Evolutionary conservation across 371 early-diverging fungal species (phyloP).

Genomic region (Lichtheimia corymbifera): DNA sequence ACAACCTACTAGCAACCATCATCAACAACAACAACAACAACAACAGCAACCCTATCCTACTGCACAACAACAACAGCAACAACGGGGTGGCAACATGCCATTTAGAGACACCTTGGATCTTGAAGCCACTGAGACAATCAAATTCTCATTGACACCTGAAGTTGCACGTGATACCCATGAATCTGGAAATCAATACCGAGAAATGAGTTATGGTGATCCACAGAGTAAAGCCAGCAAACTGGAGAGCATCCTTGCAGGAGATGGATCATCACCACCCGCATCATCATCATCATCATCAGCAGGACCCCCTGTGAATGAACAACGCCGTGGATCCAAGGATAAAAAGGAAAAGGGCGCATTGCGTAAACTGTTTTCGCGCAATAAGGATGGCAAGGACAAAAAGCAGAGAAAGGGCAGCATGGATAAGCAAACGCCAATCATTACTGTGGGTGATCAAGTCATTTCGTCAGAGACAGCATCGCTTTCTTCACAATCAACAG

Average conservation of each 20-base stretch:
- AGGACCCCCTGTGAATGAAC: not conserved
- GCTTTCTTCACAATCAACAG: constrained; percentile 38
- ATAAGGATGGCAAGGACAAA: constrained; percentile 24
- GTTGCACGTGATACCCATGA: constrained; percentile 37
- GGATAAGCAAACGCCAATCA: constrained; percentile 7
- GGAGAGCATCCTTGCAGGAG: constrained; percentile 20
- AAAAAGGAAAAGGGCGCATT: constrained; percentile 40
- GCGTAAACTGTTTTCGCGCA: constrained; percentile 46
- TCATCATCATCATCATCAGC: not conserved
- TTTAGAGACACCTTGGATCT: constrained; percentile 21
- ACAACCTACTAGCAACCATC: constrained; percentile 3
- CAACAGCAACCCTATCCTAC: not conserved
- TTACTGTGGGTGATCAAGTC: not conserved
- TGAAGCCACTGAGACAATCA: constrained; percentile 43
- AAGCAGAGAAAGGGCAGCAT: constrained; percentile 27
- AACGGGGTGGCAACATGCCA: constrained; percentile 7
- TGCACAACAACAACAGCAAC: constrained; percentile 6
- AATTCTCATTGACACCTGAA: constrained; percentile 48
- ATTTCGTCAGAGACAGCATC: constrained; percentile 38
- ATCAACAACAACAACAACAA: constrained; percentile 1
- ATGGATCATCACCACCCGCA: constrained; percentile 1
- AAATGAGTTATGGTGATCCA: not conserved
- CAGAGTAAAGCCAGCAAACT: constrained; percentile 27
- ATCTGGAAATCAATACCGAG: not conserved
- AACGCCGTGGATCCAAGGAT: constrained; percentile 17